A percentile compares a stretch with the other conserved stretches of the same genome.
Evolutionary conservation across 1,139 yeast genomes (phyloP).

Genomic region (Pichia norvegensis): DNA sequence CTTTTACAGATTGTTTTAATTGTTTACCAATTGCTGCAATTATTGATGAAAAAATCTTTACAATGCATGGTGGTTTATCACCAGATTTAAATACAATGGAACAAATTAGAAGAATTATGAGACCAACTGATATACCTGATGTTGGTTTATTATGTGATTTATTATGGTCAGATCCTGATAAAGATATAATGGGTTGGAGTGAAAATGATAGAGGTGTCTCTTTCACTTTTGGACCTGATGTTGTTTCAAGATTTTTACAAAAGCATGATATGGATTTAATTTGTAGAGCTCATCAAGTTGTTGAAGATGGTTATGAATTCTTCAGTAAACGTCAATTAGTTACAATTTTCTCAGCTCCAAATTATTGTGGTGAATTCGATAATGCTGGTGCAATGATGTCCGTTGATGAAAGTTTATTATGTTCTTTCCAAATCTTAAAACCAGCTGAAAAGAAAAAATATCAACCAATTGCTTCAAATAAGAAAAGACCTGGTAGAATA

Average conservation of each 20-base stretch:
- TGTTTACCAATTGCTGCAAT: constrained; percentile 97
- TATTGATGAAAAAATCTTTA: constrained; percentile 92
- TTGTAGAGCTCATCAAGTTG: constrained; percentile 98
- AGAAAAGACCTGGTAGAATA: constrained; percentile 51
- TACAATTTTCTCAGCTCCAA: constrained; percentile 91
- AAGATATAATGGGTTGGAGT: constrained; percentile 96
- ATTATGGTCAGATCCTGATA: constrained; percentile 97
- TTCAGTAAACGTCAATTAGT: constrained; percentile 93
- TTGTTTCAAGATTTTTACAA: constrained; percentile 85
- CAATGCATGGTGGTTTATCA: constrained; percentile 97
- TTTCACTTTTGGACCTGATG: constrained; percentile 96
- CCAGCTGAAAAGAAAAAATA: constrained; percentile 93
- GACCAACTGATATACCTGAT: constrained; percentile 98
- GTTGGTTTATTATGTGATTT: constrained; percentile 92
- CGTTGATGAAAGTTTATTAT: constrained; percentile 88
- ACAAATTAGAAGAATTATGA: constrained; percentile 95
- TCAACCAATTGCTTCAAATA: constrained; percentile 26
- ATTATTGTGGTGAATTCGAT: constrained; percentile 97
- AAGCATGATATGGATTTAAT: constrained; percentile 96
- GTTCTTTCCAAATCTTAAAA: constrained; percentile 95
- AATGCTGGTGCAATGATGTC: constrained; percentile 99
- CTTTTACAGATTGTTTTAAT: constrained; percentile 95
- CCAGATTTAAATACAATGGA: constrained; percentile 97
- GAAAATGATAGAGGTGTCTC: constrained; percentile 98
- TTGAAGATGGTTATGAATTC: constrained; percentile 97